Evolutionary conservation across 352 stramenopile species (phyloP).

Genomic region (Pythium myriotylum): DNA sequence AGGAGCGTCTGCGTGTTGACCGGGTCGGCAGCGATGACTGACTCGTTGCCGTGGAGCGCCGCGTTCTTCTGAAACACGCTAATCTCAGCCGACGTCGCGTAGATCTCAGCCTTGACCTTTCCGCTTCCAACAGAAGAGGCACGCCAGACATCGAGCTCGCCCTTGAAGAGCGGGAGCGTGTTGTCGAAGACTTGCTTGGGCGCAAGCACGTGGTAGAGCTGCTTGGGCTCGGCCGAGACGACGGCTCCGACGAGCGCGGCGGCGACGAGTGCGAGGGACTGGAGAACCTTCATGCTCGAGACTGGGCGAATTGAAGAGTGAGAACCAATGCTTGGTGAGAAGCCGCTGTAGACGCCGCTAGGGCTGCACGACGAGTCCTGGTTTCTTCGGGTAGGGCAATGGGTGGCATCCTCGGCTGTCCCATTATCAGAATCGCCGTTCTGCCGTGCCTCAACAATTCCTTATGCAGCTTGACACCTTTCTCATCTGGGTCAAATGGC

Average conservation of each 20-base stretch:
- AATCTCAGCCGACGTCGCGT: constrained; percentile 19
- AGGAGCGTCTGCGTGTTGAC: constrained; percentile 14
- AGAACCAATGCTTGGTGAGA: too few relatives aligned
- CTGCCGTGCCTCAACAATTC: too few relatives aligned
- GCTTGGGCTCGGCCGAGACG: constrained; percentile 21
- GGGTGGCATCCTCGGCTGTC: too few relatives aligned
- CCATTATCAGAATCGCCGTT: too few relatives aligned
- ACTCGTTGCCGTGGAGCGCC: constrained; percentile 1
- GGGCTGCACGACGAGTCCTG: too few relatives aligned
- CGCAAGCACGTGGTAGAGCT: constrained; percentile 34
- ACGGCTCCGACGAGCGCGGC: neutral
- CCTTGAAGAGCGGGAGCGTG: constrained; percentile 17
- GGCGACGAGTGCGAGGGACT: constrained; percentile 4
- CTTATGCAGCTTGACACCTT: too few relatives aligned
- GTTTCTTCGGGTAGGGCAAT: too few relatives aligned
- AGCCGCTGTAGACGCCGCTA: too few relatives aligned
- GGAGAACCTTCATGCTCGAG: constrained; percentile 28
- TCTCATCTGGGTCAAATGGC: too few relatives aligned
- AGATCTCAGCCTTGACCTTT: constrained; percentile 25
- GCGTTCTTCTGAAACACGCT: constrained; percentile 10
- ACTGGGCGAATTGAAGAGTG: constrained; percentile 17
- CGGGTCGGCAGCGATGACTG: constrained; percentile 10
- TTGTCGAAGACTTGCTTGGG: constrained; percentile 26
- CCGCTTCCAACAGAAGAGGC: neutral
- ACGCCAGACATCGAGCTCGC: constrained; percentile 25